These are phyloP conservation scores for Tricladium varicosporioides DNA, from an alignment of 2,329 filamentous ascomycete species.

Conservation along the genomic window DNA sequence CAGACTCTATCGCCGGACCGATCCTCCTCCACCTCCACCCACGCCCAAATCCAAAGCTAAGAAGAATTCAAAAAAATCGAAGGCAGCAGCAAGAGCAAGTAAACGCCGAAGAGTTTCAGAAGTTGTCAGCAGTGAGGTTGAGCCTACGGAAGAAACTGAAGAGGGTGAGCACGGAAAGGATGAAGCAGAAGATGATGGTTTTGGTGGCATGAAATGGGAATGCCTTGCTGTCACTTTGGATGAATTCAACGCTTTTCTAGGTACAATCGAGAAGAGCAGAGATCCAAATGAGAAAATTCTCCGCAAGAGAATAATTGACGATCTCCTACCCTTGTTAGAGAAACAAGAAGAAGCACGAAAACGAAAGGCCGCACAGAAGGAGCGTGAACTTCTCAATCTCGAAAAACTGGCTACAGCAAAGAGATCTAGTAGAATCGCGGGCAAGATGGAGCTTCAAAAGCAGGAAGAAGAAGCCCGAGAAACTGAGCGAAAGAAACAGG, in stretches of 20 bases:
- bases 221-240: conserved; percentile 79
- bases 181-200: conserved; percentile 55
- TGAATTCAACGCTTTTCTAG: conserved; percentile 72
- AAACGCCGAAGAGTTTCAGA: conserved; percentile 67
- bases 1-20: conserved; percentile 83
- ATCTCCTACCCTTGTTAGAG: conserved; percentile 82
- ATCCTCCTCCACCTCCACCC: conserved; percentile 61
- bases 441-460: conserved; percentile 75
- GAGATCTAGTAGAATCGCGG: conserved; percentile 83
- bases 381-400: conserved; percentile 77
- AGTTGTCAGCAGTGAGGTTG: conserved; percentile 37
- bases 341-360: conserved; percentile 75
- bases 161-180: conserved; percentile 40
- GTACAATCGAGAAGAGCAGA: conserved; percentile 69
- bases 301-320: conserved; percentile 66
- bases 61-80: conserved; percentile 64
- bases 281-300: conserved; percentile 84
- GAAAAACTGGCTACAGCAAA: conserved; percentile 93
- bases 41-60: conserved; percentile 57
- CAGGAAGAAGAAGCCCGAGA: conserved; percentile 70
- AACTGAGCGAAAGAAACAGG: conserved; percentile 63
- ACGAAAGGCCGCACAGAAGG: conserved; percentile 62
- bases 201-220: conserved; percentile 83
- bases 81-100: conserved; percentile 61
- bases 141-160: conserved; percentile 39